Base-by-base conservation (phyloP, 129 eudicot species). In the Pittosporum tobira region DNA sequence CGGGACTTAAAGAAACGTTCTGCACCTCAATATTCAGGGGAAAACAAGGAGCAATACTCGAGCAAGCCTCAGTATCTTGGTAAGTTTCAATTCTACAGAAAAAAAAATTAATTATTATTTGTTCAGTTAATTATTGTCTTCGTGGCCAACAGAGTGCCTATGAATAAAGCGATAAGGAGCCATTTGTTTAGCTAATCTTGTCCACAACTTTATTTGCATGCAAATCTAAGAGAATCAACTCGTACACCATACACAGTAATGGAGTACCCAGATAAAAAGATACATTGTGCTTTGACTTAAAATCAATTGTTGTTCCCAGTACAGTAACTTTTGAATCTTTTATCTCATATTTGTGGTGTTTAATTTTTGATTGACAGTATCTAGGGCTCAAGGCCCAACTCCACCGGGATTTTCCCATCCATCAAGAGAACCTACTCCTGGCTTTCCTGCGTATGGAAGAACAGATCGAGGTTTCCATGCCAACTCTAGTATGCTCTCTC, bases 391-490 rank as follows among this genome's bases (percentile, higher is more conserved):
- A 53, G 68, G 43, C 63, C 51, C 69, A 54, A 73, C 73, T 27
- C 96, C 93, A 47, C 87, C 83, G 49, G 93, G 96, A 40, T 83
- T 80, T 65, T 59, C 83, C 2, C 27, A 63, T 66, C 73, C 74
- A 61, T 50, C 70, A 28, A 74, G 73, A 57, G 80, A 75, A 34
- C 94, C 84, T 5, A 93, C 88, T 61, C 85, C 88, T 27, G 96
- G 96, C 3, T 87, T 87, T 73, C 61, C 75, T 31, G 30, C 82
- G 25, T 40, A 54, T 54, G 73, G 73, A 58, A 70, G 77, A 58
- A 47, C 69, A 45, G 71, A 79, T 40, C 78, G 47, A 65, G 48
- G 61, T 68, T 22, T 65, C 70, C 50, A 77, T 61, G 68, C 79
- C 30, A 55, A 75, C 55, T 79, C 91, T 51, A 84, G 96, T 86